phyloP scores from a whole-genome alignment of 345 rosid species.

The Geranium rotundifolium region DNA sequence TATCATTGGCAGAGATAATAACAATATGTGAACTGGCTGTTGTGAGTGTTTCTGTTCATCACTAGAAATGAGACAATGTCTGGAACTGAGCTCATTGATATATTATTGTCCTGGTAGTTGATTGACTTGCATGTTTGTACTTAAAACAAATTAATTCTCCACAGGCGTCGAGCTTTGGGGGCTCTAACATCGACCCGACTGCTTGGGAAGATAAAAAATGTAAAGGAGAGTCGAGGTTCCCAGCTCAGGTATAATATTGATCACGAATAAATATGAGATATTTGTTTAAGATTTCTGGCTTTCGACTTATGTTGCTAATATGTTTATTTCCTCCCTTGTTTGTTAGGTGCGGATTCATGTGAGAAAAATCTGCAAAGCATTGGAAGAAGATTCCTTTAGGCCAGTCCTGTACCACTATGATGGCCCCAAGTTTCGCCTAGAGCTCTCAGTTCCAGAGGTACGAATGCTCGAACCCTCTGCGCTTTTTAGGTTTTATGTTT shows the following conservation, averaged over 20 bases:
- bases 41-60: too few species aligned
- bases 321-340: background rate
- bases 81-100: background rate
- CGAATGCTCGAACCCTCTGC: background rate
- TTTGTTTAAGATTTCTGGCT: background rate
- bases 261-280: background rate
- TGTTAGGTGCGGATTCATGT: slow-evolving; percentile 70
- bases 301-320: too few species aligned
- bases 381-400: slow-evolving; percentile 96
- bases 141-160: slow-evolving; percentile 8
- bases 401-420: slow-evolving; percentile 95
- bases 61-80: too few species aligned
- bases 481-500: background rate
- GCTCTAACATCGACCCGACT: slow-evolving; percentile 94
- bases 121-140: background rate
- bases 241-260: slow-evolving; percentile 67
- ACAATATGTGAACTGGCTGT: too few species aligned
- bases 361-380: slow-evolving; percentile 80
- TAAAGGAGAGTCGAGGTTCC: slow-evolving; percentile 97
- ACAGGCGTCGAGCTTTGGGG: slow-evolving; percentile 92
- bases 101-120: background rate
- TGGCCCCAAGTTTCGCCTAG: slow-evolving; percentile 95
- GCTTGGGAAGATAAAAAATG: slow-evolving; percentile 99
- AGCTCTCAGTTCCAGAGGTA: slow-evolving; percentile 99
- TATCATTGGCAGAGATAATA: background rate